These are phyloP conservation scores for Pseudonectria foliicola DNA, from an alignment of 2,329 filamentous ascomycete genomes.

Conservation along the genomic window DNA sequence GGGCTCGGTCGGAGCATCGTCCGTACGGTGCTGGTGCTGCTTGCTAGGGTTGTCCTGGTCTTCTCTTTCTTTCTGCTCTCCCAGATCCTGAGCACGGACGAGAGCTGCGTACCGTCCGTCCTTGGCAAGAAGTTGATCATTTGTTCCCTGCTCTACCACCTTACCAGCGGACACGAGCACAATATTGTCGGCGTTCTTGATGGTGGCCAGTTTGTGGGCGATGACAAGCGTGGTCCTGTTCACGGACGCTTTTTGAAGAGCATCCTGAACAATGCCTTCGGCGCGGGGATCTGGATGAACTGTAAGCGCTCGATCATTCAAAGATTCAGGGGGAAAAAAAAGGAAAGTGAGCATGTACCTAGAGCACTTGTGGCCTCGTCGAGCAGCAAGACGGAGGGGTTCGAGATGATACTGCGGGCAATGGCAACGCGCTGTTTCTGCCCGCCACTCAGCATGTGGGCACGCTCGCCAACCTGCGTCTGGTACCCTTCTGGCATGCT, in stretches of 20 bases:
- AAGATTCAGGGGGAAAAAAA: too few species aligned
- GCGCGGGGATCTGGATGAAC: conserved; percentile 24
- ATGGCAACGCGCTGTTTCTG: conserved; percentile 60
- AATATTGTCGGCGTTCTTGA: conserved; percentile 54
- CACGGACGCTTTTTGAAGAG: conserved; percentile 43
- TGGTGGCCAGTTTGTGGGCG: conserved; percentile 50
- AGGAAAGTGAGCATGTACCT: too few species aligned
- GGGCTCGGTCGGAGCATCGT: conserved; percentile 1
- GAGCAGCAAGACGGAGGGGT: conserved; percentile 48
- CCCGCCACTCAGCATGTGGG: conserved; percentile 55
- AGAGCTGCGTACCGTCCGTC: conserved; percentile 40
- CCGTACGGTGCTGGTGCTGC: conserved; percentile 1
- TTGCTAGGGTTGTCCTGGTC: background rate
- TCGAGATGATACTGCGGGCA: conserved; percentile 31
- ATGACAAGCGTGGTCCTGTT: conserved; percentile 51
- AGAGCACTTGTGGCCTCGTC: conserved; percentile 59
- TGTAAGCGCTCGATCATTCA: too few species aligned
- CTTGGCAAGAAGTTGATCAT: conserved; percentile 39
- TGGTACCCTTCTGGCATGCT: conserved; percentile 45
- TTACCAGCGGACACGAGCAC: conserved; percentile 51
- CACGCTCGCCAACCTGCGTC: conserved; percentile 52
- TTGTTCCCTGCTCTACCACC: conserved; percentile 51
- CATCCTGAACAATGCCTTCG: conserved; percentile 43
- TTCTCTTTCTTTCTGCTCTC: too few species aligned
- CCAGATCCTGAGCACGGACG: conserved; percentile 31